phyloP scores from a whole-genome alignment of 352 stramenopile species.

The Phytophthora gonapodyides region DNA sequence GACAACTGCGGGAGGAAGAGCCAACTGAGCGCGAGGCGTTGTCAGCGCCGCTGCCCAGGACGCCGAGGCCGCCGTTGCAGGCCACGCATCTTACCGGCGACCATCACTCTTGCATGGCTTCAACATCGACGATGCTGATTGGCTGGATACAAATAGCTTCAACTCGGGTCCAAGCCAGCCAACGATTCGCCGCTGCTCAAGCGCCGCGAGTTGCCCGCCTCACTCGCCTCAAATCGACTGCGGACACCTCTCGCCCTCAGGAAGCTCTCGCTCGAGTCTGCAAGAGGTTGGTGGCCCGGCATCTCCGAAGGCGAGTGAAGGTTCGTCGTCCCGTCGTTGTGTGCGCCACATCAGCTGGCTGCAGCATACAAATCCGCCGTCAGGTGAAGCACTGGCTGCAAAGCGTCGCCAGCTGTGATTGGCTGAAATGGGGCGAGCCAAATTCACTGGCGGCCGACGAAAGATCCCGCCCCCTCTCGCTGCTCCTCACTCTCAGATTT shows the following conservation, averaged over 20 bases:
- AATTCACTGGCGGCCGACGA: conserved; percentile 5
- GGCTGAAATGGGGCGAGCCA: conserved; percentile 1
- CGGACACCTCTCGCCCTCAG: too few relatives aligned
- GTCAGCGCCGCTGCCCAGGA: background rate
- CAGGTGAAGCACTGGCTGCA: conserved; percentile 23
- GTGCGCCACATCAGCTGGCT: conserved; percentile 3
- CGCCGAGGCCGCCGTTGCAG: too few relatives aligned
- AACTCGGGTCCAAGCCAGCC: too few relatives aligned
- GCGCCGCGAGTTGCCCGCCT: too few relatives aligned
- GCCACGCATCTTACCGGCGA: too few relatives aligned
- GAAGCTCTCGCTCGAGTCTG: too few relatives aligned
- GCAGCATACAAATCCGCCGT: conserved; percentile 5
- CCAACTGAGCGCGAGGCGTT: background rate
- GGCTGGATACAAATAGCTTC: background rate
- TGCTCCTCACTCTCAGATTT: conserved; percentile 47
- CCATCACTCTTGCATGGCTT: too few relatives aligned
- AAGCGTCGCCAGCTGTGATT: conserved; percentile 1
- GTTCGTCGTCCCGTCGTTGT: conserved; percentile 1
- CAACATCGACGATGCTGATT: background rate
- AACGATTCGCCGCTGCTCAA: too few relatives aligned
- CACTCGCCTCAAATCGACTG: too few relatives aligned
- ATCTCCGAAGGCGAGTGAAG: conserved; percentile 5
- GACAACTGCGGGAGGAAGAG: background rate
- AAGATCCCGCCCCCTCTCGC: conserved; percentile 17
- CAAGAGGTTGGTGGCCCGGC: too few relatives aligned